Base-by-base conservation (phyloP, 2,329 filamentous ascomycete species). In the Curvularia spicifera region DNA sequence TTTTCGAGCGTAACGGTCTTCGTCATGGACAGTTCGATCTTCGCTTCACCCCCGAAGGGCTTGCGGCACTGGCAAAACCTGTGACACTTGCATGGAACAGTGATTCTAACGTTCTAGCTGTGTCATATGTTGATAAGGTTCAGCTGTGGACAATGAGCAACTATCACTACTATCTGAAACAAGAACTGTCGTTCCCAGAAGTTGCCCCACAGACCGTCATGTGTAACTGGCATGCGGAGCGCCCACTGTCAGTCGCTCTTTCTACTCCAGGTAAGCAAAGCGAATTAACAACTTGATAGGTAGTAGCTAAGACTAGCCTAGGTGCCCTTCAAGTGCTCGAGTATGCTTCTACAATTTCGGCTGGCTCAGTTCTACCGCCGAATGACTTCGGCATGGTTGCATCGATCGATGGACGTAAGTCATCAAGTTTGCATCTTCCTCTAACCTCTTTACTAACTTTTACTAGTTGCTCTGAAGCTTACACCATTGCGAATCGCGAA, bases 81-180 rank as follows among this genome's bases (percentile, higher is more conserved):
- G 88, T 96, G 53, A 79, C 80, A 28, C 80, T 99, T 13, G 84
- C 85, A 47, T 99, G 95, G 95, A 99, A 97, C 72, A 84, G 87
- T 4, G 94, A 99, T 74, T 99, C 95, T 0, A 94, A 89, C 1
- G 91, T 97, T 0, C 83, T 99, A 45, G 93, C 94, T 5, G 88
- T 97, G n/a, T 82, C 86, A 1, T 86, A 93, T 66, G 81, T 82
- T 31, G 86, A 93, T 63, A 84, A 87, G 55, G 80, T 95, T n/a
- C 95, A 99, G 72, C 81, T 99, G 1, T 99, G 95, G 95, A 97
- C 93, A 0, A 97, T 90, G 84, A 91, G 92, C 20, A 99, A 99
- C 75, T 99, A 99, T 68, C 91, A 98, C 74, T 99, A 95, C 86
- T 98, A 98, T 75, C 82, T 99, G 15, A 99, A 99, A 79, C 93